Base-by-base conservation (phyloP, 2,329 filamentous ascomycete species). In the Calonectria multiphialidica region DNA sequence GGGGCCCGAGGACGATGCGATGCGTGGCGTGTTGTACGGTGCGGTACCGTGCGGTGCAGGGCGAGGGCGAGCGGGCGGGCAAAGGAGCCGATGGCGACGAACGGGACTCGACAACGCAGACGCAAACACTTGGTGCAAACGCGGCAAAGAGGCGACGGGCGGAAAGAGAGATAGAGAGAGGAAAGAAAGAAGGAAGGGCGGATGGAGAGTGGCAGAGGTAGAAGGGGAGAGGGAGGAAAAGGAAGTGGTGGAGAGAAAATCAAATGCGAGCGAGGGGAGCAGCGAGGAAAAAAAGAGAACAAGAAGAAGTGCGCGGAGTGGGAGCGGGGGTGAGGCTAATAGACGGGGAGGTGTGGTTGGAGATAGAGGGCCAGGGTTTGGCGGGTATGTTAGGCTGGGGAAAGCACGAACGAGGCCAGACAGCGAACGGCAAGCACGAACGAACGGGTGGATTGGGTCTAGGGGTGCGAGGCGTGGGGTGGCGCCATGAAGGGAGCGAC, bases 211-310 rank as follows among this genome's bases (percentile, higher is more conserved):
- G 37, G 61, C 67, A 74, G 80, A 72, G 74, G 67, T 68, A 61
- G 49, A 73, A 74, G 55, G 69, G 65, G 79, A 77, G 78, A 78
- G 76, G 81, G 79, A 77, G 78, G 77, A 77, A 80, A 80, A 79
- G 78, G 80, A 79, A 80, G 76, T 79, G 75, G 77, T 80, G 77
- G 76, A 79, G 77, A 73, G 73, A 78, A 77, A 77, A 79, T 79
- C 70, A 74, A 79, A 80, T 76, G 78, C 74, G 75, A 73, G 67
- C 55, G 79, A 81, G 79, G 80, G 79, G 75, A 82, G 79, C 81
- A 78, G 81, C 80, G 79, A 77, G 76, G 37, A 33, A 44, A 61
- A 61, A 45, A 78, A 74, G 78, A 82, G 77, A 78, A 72, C 72
- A 74, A 76, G 75, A 79, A 79, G 79, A 79, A 79, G 79, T 81